phyloP scores from a whole-genome alignment of 805 yeast genomes.

The Wickerhamomyces ciferrii region DNA sequence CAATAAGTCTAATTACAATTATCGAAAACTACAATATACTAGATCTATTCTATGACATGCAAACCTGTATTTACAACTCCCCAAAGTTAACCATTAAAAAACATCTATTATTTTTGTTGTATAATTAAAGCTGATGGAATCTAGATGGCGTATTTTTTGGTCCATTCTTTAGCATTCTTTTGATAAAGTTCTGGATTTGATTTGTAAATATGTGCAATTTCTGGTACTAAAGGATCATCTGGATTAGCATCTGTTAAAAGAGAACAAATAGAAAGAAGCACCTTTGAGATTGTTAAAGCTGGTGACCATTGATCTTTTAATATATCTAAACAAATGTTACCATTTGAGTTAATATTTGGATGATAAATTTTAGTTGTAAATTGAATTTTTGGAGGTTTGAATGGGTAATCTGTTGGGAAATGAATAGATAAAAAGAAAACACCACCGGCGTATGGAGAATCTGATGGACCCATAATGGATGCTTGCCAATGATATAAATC shows the following conservation, averaged over 20 bases:
- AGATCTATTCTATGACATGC: slow-evolving; percentile 3
- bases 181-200: slow-evolving; percentile 92
- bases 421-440: slow-evolving; percentile 94
- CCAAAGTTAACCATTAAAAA: not conserved
- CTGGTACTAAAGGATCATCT: slow-evolving; percentile 98
- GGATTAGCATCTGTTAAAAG: slow-evolving; percentile 97
- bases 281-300: slow-evolving; percentile 93
- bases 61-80: slow-evolving; percentile 14
- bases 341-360: slow-evolving; percentile 94
- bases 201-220: slow-evolving; percentile 94
- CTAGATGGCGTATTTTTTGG: slow-evolving; percentile 93
- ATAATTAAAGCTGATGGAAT: not conserved
- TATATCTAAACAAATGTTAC: slow-evolving; percentile 94
- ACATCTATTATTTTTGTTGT: not conserved
- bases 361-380: slow-evolving; percentile 96
- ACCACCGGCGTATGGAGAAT: slow-evolving; percentile 86
- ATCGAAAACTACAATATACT: not conserved
- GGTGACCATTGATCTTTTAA: slow-evolving; percentile 99
- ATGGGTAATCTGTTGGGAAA: slow-evolving; percentile 99
- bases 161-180: slow-evolving; percentile 98
- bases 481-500: slow-evolving; percentile 99
- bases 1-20: no score
- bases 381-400: slow-evolving; percentile 92
- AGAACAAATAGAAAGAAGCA: slow-evolving; percentile 90
- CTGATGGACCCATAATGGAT: slow-evolving; percentile 98